A percentile compares a stretch with the other conserved stretches of the same genome.
Evolutionary conservation across 1,284 basidiomycete species (phyloP).

Genomic region (Anthracocystis walkeri): DNA sequence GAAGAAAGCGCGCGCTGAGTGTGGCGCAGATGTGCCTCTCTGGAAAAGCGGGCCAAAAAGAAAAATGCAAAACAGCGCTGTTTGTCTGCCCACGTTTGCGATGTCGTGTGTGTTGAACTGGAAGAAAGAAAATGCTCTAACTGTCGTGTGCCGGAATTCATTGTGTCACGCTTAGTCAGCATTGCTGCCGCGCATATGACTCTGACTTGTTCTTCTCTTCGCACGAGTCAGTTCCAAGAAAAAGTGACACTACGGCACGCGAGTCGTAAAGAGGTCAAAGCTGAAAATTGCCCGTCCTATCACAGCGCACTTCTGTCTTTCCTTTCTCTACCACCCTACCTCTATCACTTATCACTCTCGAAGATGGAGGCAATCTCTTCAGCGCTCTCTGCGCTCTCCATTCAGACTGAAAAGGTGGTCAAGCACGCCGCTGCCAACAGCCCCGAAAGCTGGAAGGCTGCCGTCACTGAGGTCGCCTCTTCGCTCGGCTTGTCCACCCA

Average conservation of each 20-base stretch:
- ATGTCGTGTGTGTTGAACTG: conserved; percentile 29
- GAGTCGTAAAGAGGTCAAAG: conserved; percentile 12
- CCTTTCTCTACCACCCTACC: not conserved
- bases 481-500: conserved; percentile 35
- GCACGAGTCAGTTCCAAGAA: conserved; percentile 28
- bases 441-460: conserved; percentile 54
- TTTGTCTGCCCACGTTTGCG: conserved; percentile 5
- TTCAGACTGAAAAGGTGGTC: conserved; percentile 53
- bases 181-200: not conserved
- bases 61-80: not conserved
- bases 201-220: not conserved
- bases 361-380: conserved; percentile 53
- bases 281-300: not conserved
- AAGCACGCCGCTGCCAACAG: conserved; percentile 57
- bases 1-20: conserved; percentile 5
- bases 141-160: conserved; percentile 10
- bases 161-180: conserved; percentile 34
- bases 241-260: conserved; percentile 45
- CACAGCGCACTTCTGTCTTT: not conserved
- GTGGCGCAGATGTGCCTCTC: conserved; percentile 6
- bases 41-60: conserved; percentile 16
- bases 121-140: too few species aligned
- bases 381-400: conserved; percentile 56
- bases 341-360: not conserved
- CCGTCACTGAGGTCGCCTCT: conserved; percentile 46